Evolutionary conservation across 108 stramenopile species (phyloP).

Genomic region (Parmales sp.): DNA sequence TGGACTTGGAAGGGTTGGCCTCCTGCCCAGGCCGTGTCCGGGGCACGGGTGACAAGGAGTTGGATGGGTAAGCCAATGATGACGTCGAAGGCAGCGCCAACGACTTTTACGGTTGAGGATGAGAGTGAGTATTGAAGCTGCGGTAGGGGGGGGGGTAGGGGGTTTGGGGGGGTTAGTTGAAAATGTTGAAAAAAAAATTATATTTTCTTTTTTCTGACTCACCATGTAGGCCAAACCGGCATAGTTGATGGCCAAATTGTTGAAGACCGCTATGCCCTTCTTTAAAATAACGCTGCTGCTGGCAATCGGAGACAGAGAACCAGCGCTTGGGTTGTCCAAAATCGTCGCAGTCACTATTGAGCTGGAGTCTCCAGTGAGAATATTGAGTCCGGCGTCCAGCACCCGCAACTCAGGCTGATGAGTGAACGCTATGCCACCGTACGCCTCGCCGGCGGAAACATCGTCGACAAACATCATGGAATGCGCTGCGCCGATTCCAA

Average conservation of each 20-base stretch:
- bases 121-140: not conserved
- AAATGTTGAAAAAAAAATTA: too few species aligned
- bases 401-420: slow-evolving; percentile 32
- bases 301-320: not conserved
- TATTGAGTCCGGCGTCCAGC: slow-evolving; percentile 34
- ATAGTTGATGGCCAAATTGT: slow-evolving; percentile 3
- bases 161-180: too few species aligned
- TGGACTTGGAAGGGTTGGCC: slow-evolving; percentile 39
- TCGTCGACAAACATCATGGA: slow-evolving; percentile 18
- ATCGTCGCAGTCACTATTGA: not conserved
- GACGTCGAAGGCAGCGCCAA: slow-evolving; percentile 30
- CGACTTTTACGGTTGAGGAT: not conserved
- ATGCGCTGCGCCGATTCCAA: slow-evolving; percentile 23
- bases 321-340: not conserved
- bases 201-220: too few species aligned
- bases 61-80: slow-evolving; percentile 22
- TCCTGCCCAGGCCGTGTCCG: slow-evolving; percentile 33
- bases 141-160: too few species aligned
- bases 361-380: slow-evolving; percentile 24
- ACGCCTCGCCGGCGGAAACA: slow-evolving; percentile 22
- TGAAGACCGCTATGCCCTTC: not conserved
- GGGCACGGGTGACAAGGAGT: slow-evolving; percentile 20
- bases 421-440: slow-evolving; percentile 33
- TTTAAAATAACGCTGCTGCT: not conserved
- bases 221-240: not conserved